These are phyloP conservation scores for Colletotrichum spaethianum DNA, from an alignment of 2,329 filamentous ascomycete genomes.

Conservation along the genomic window DNA sequence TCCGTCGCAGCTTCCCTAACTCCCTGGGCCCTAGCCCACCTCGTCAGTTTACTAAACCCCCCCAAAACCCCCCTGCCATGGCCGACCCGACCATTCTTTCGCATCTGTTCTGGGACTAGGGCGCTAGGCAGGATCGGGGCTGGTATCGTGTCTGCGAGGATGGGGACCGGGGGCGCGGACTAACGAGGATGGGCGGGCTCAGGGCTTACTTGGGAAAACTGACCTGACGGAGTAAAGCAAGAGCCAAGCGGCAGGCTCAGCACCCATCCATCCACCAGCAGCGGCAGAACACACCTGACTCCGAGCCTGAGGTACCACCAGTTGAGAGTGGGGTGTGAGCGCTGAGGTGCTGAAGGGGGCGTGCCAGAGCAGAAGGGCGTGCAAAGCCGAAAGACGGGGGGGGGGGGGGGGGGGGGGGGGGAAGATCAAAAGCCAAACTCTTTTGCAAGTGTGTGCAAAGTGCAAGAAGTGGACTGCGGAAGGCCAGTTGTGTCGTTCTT, in stretches of 20 bases:
- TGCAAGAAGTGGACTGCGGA: neutral
- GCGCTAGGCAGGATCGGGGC: neutral
- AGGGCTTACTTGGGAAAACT: neutral
- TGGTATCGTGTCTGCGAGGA: slow-evolving; percentile 8
- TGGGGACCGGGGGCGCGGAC: slow-evolving; percentile 4
- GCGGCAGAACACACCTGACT: neutral
- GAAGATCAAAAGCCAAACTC: neutral
- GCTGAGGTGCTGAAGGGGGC: neutral
- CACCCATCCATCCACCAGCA: neutral
- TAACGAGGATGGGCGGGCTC: neutral
- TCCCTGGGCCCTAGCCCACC: neutral
- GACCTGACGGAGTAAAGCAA: slow-evolving; percentile 1
- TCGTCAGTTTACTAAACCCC: neutral
- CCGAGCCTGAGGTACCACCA: neutral
- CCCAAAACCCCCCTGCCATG: neutral
- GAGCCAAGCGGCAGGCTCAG: neutral
- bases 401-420: too few relatives aligned
- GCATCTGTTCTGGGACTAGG: neutral
- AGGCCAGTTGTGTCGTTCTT: slow-evolving; percentile 13
- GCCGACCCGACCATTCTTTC: slow-evolving; percentile 1
- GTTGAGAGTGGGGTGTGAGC: neutral
- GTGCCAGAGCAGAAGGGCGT: neutral
- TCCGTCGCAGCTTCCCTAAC: slow-evolving; percentile 2
- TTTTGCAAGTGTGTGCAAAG: neutral
- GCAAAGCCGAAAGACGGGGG: neutral